Conservation (phyloP, 257 asterid genomes). For the Ajuga chamaepitys region DNA sequence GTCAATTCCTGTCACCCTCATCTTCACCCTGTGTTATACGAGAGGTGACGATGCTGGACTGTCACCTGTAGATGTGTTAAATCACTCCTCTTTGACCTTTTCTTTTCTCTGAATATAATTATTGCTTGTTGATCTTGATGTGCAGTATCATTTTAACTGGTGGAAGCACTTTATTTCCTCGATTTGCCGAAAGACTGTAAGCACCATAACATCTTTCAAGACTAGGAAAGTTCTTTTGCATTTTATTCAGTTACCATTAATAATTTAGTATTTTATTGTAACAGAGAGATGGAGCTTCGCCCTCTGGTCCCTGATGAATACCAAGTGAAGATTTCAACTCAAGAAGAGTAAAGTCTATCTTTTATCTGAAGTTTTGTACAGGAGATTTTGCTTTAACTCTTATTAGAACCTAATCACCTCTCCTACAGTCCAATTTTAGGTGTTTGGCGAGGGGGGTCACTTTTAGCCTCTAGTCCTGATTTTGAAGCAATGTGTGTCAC, state of each 20-base stretch:
- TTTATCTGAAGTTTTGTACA: conserved; percentile 3
- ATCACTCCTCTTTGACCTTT: conserved; percentile 11
- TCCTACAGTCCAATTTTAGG: conserved; percentile 77
- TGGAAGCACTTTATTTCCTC: conserved; percentile 87
- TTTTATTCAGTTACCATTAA: not conserved
- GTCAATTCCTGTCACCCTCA: conserved; percentile 81
- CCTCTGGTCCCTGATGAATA: conserved; percentile 86
- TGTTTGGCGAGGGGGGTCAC: conserved; percentile 98
- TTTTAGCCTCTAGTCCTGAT: conserved; percentile 93
- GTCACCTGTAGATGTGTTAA: not conserved
- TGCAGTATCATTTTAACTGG: conserved; percentile 91
- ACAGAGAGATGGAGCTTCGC: conserved; percentile 88
- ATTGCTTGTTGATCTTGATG: conserved; percentile 12
- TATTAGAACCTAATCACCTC: conserved; percentile 2
- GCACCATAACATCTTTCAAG: conserved; percentile 16
- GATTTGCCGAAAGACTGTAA: conserved; percentile 91
- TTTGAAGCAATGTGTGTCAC: conserved; percentile 92
- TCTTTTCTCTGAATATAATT: conserved; percentile 9
- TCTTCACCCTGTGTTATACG: conserved; percentile 90
- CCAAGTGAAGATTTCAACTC: conserved; percentile 68
- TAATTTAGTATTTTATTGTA: conserved; percentile 21
- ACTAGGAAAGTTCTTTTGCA: not conserved
- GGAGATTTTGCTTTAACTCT: not conserved
- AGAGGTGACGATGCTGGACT: conserved; percentile 48
- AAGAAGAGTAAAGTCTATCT: conserved; percentile 73